Evolutionary conservation across 2,329 filamentous ascomycete genomes (phyloP).

Genomic region (Penicillium janthinellum): DNA sequence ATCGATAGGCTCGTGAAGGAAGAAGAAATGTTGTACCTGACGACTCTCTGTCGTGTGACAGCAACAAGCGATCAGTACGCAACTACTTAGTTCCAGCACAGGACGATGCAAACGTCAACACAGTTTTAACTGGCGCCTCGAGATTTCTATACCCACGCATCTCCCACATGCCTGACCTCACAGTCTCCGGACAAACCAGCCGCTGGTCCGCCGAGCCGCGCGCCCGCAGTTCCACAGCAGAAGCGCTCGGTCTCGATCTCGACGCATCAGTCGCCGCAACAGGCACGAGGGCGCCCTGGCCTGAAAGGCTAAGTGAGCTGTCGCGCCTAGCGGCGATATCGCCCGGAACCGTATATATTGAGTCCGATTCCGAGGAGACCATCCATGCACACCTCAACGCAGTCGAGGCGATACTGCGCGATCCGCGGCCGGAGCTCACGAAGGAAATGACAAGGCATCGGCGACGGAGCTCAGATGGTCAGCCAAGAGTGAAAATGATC

Average conservation of each 20-base stretch:
- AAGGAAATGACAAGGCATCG: conserved; percentile 21
- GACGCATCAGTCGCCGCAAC: background rate
- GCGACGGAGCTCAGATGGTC: background rate
- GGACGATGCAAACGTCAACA: background rate
- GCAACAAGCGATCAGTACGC: background rate
- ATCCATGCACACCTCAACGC: conserved; percentile 42
- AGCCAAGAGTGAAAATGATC: background rate
- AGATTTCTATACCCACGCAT: background rate
- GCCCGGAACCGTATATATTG: background rate
- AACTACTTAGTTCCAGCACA: background rate
- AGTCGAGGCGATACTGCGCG: conserved; percentile 36
- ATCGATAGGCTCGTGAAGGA: conserved; percentile 16
- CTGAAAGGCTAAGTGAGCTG: conserved; percentile 35
- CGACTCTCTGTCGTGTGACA: background rate
- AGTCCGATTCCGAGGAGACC: conserved; percentile 12
- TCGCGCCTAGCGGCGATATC: conserved; percentile 31
- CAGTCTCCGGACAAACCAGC: conserved; percentile 7
- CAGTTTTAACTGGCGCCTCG: background rate
- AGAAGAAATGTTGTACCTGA: background rate
- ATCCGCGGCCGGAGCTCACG: conserved; percentile 26
- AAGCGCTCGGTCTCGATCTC: conserved; percentile 6
- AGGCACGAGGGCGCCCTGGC: conserved; percentile 11
- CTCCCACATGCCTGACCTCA: background rate
- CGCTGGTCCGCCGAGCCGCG: conserved; percentile 32
- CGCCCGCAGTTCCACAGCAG: conserved; percentile 19